Evolutionary conservation across 306 rosid genomes (phyloP).

Genomic region (Lotus japonicus): DNA sequence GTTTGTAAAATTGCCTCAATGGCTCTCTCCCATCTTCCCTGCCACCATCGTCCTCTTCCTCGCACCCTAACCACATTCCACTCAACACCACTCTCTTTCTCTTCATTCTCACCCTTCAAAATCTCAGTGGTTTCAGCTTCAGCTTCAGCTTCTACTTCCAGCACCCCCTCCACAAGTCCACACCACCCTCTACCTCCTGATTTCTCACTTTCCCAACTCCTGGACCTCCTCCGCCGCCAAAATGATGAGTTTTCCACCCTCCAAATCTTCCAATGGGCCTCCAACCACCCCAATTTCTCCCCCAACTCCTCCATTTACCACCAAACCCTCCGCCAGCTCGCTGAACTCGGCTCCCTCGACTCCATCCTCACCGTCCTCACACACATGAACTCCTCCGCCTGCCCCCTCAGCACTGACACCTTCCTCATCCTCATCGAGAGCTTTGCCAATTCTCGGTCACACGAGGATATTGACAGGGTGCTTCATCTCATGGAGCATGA

Average conservation of each 20-base stretch:
- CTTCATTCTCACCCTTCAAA: conserved; percentile 18
- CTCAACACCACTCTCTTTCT: conserved; percentile 20
- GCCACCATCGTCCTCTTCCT: conserved; percentile 36
- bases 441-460: conserved; percentile 37
- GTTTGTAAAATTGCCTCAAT: conserved; percentile 45
- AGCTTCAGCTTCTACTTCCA: conserved; percentile 21
- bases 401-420: conserved; percentile 27
- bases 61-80: conserved; percentile 1
- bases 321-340: conserved; percentile 54
- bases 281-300: conserved; percentile 56
- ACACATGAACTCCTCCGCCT: conserved; percentile 36
- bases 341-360: conserved; percentile 40
- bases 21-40: conserved; percentile 44
- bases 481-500: conserved; percentile 46
- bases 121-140: not conserved
- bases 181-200: conserved; percentile 59
- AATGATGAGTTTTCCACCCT: conserved; percentile 61
- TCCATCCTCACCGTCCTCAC: conserved; percentile 41
- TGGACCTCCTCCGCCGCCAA: conserved; percentile 62
- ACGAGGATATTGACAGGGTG: conserved; percentile 38
- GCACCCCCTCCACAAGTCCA: conserved; percentile 16
- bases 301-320: conserved; percentile 44
- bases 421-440: conserved; percentile 47
- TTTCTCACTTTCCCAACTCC: conserved; percentile 59
- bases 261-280: conserved; percentile 62